Base-by-base conservation (phyloP, 768 basidiomycete genomes). In the Suillus occidentalis region DNA sequence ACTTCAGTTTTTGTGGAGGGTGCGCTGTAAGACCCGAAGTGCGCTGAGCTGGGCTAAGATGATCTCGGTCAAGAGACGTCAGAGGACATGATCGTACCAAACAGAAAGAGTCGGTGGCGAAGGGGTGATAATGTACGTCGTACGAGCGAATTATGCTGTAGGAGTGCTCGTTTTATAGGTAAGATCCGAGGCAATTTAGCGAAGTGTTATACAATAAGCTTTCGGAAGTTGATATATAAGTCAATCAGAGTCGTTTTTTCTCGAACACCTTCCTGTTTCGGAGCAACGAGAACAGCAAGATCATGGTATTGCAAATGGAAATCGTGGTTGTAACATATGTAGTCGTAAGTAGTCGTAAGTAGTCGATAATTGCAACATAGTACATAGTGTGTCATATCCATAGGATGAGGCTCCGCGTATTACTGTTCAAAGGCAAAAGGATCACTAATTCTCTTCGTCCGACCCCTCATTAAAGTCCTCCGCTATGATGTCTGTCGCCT, bases 11-110 rank as follows among this genome's bases (percentile, higher is more conserved):
- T 31, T 31, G 3, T 92, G 89, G 72, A 94, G 80, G 0, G 86
- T 82, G 75, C 92, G 89, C 73, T 94, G 91, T 58, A 86, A 86
- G 57, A 89, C 76, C 74, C 91, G 89, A 71, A 94, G 81, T 4
- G 85, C 80, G 69, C 90, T 82, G 62, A 94, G 84, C 76, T 89
- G 88, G 6, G 80, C 78, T 10, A 93, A 81, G 61, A 12, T 18
- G 34, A 95, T 93, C 75, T 93, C 89, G 0, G 84, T 83, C 56
- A 95, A 79, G 7, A 88, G 75, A 13, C 86, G 64, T 91, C 88
- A 61, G 84, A 60, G 20, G 74, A 67, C 75, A 77, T 75, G 62
- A 20, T 43, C 34, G 34, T 25, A n/a, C 5, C 8, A 36, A 45
- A 62, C 7, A 66, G 68, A 53, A 31, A 60, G 62, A 61, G 28